Evolutionary conservation across 2,329 filamentous ascomycete genomes (phyloP), one percentile per base, ranked within the genome.

Genomic region (Alternaria sp.): DNA sequence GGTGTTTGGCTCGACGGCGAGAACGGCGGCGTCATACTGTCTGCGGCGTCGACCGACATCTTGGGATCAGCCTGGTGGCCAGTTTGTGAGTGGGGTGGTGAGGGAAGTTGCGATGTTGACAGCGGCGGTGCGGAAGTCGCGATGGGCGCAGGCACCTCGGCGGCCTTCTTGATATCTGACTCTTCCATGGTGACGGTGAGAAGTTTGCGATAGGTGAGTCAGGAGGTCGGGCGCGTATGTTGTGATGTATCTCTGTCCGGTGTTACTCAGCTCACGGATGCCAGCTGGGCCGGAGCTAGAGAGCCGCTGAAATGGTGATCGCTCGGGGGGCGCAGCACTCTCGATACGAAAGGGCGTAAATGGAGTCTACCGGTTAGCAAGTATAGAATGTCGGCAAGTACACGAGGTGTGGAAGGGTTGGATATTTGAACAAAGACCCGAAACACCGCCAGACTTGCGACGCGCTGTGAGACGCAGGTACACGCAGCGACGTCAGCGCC

Each of bases 1-100:
- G 76, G 73, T 10, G 75, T 78, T 20, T 73, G 69, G 63, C 75
- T 78, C 11, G 71, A 71, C 2, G 77, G 76, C 23, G 75, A 77
- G 63, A 78, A 76, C 0, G 75, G 75, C 5, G 76, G 75, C 10
- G 75, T 74, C 6, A 58, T 57, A 9, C 55, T 55, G 26, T 67
- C 63, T 37, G 59, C 20, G 9, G 63, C 56, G 20, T 71, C 65
- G n/a, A 63, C 30, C 7, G 74, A 72, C 7, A 60, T 26, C 33
- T 70, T 73, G 50, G 67, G 53, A 5, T 72, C 55, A n/a, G 61
- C 53, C 50, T 58, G 62, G 44, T 63, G 53, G 20, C 68, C 69
- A 5, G 67, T 65, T 44, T 68, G 70, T 23, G 75, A 75, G 20
- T 68, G 65, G 49, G 75, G 73, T 37, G 74, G 71, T 46, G 73